Conservation (phyloP, 495 filamentous ascomycete genomes). For the Neurospora sp. region DNA sequence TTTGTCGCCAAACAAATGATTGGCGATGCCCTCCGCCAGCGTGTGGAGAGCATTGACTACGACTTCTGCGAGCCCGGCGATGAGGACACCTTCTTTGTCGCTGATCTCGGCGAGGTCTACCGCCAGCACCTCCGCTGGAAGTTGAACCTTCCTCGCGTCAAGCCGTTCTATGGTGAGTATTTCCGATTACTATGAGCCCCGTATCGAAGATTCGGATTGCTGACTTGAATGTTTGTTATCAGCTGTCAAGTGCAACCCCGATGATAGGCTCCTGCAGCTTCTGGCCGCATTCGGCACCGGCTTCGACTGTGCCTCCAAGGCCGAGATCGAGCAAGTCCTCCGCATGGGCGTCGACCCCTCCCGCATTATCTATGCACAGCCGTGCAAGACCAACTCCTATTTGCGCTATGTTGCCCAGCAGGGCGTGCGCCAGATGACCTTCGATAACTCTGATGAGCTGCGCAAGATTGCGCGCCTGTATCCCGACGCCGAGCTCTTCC, state of each 20-base stretch:
- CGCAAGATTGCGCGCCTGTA: constrained; percentile 91
- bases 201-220: neutral
- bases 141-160: constrained; percentile 81
- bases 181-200: neutral
- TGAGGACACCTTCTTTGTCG: constrained; percentile 96
- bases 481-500: constrained; percentile 79
- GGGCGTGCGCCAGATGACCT: constrained; percentile 96
- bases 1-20: constrained; percentile 51
- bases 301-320: constrained; percentile 97
- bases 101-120: constrained; percentile 96
- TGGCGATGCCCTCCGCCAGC: constrained; percentile 67
- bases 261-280: constrained; percentile 77
- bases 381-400: constrained; percentile 98
- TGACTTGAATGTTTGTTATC: constrained; percentile 3
- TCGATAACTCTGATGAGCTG: constrained; percentile 95
- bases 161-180: constrained; percentile 84
- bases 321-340: constrained; percentile 87
- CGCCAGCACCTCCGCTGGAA: constrained; percentile 98
- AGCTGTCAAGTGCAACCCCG: constrained; percentile 99
- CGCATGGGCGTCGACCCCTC: constrained; percentile 74
- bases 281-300: constrained; percentile 81
- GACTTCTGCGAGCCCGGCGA: constrained; percentile 80
- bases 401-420: constrained; percentile 74
- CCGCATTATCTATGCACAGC: constrained; percentile 97
- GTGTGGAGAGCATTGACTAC: constrained; percentile 70